phyloP scores from a whole-genome alignment of 2,329 filamentous ascomycete genomes.

The Sclerotinia spermophila region DNA sequence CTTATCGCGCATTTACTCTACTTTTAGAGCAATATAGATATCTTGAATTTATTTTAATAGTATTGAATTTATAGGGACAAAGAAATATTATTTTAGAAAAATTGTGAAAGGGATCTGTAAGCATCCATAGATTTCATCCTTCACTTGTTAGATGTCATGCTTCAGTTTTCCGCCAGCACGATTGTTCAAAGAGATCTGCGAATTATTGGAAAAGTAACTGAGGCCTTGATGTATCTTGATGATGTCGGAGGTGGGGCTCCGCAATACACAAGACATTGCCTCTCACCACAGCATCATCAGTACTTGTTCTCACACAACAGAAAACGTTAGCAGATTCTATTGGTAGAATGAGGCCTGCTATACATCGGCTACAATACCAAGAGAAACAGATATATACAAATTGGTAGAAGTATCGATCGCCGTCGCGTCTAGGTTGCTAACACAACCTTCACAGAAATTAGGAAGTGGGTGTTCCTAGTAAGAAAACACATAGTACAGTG shows the following conservation, averaged over 20 bases:
- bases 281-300: background rate
- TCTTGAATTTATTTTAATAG: background rate
- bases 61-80: background rate
- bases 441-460: background rate
- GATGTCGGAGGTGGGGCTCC: background rate
- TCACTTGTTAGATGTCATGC: no score
- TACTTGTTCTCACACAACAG: background rate
- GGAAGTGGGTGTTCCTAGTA: background rate
- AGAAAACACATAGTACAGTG: background rate
- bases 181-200: background rate
- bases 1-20: background rate
- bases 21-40: background rate
- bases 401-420: background rate
- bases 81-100: background rate
- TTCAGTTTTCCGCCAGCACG: background rate
- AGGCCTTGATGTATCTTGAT: background rate
- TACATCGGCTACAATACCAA: background rate
- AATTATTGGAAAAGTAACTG: background rate
- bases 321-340: background rate
- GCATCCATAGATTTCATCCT: background rate
- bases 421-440: background rate
- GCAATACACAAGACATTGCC: background rate
- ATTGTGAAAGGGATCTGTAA: background rate
- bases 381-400: background rate
- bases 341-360: background rate